These are phyloP conservation scores for Hippophae rhamnoides DNA, from an alignment of 306 rosid species.

Conservation along the genomic window DNA sequence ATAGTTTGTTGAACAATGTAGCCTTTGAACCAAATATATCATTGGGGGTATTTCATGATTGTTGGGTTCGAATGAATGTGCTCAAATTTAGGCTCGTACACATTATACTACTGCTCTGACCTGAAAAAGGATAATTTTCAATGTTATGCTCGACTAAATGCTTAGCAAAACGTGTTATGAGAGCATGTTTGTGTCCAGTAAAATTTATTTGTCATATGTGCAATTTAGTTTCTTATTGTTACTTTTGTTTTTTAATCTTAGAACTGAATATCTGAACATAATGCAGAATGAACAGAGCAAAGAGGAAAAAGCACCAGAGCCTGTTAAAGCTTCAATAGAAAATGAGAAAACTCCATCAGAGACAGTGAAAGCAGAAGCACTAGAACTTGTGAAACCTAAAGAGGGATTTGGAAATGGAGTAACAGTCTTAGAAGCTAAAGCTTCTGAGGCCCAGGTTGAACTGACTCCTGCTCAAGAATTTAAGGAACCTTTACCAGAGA, in stretches of 20 bases:
- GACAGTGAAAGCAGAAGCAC: neutral
- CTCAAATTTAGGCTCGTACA: neutral
- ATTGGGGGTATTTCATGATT: too few relatives aligned
- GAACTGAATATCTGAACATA: neutral
- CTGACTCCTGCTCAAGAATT: neutral
- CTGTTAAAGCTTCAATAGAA: neutral
- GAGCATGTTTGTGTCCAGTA: too few relatives aligned
- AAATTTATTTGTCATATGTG: too few relatives aligned
- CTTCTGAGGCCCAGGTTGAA: neutral
- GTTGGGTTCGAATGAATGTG: neutral
- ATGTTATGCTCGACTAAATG: too few relatives aligned
- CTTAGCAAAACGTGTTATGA: too few relatives aligned
- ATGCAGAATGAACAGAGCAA: constrained; percentile 9
- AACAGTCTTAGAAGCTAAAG: neutral
- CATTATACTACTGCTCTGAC: neutral
- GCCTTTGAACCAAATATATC: too few relatives aligned
- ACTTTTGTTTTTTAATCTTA: neutral
- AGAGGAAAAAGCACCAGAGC: constrained; percentile 1
- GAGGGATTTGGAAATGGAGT: neutral
- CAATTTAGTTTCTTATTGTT: too few relatives aligned
- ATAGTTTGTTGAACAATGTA: too few relatives aligned
- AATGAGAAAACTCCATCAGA: neutral
- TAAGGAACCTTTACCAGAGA: neutral
- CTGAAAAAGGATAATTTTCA: neutral
- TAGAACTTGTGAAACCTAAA: neutral